These are phyloP conservation scores for Polyporus arcularius DNA, from an alignment of 768 basidiomycete genomes.

Conservation along the genomic window DNA sequence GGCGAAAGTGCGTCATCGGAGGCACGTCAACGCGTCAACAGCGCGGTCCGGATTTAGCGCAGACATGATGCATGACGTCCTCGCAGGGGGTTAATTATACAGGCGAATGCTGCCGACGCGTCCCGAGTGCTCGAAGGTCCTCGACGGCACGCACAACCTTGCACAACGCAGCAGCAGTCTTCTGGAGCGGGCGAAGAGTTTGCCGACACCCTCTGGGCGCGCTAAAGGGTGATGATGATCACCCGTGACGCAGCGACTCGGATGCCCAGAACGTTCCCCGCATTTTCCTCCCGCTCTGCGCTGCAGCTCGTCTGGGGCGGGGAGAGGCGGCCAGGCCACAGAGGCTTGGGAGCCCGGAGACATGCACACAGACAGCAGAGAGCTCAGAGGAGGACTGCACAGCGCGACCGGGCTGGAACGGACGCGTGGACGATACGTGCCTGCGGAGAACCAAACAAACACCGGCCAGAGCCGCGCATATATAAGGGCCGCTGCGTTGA, in stretches of 20 bases:
- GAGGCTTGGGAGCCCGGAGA: background rate
- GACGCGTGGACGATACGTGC: constrained; percentile 5
- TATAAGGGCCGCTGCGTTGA: constrained; percentile 25
- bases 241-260: background rate
- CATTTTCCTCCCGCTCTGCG: too few species aligned
- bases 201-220: background rate
- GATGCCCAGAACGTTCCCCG: too few species aligned
- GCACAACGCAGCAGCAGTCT: too few species aligned
- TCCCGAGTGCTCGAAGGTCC: too few species aligned
- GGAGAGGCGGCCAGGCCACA: background rate
- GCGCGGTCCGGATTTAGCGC: background rate
- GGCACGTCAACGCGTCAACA: too few species aligned
- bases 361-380: background rate
- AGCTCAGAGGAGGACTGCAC: background rate
- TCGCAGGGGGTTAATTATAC: too few species aligned
- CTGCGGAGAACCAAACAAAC: constrained; percentile 22
- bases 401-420: constrained; percentile 6
- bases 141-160: too few species aligned
- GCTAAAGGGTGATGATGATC: constrained; percentile 4
- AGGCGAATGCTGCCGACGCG: too few species aligned
- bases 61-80: background rate
- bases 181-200: background rate
- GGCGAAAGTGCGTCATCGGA: too few species aligned
- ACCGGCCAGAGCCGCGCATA: constrained; percentile 9
- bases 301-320: background rate